These are phyloP conservation scores for Xylariaceae sp. DNA, from an alignment of 2,329 filamentous ascomycete species.

Conservation along the genomic window DNA sequence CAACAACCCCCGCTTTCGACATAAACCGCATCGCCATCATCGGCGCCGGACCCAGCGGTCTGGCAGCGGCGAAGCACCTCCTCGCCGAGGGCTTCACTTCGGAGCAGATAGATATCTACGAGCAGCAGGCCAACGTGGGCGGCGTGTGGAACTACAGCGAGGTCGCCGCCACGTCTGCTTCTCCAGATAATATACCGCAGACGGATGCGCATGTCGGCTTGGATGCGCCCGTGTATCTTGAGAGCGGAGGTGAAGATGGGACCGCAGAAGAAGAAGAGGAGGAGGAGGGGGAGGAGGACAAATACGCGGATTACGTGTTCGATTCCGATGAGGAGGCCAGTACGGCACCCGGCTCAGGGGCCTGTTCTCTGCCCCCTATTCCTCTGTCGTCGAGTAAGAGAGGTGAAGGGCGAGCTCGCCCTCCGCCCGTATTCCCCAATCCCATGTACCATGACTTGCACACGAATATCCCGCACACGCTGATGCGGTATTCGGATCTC, in stretches of 20 bases:
- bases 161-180: slow-evolving; percentile 40
- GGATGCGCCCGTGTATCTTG: slow-evolving; percentile 58
- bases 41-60: slow-evolving; percentile 74
- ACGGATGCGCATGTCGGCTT: slow-evolving; percentile 56
- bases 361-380: slow-evolving; percentile 9
- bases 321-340: slow-evolving; percentile 18
- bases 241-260: too few species aligned
- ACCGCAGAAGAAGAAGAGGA: slow-evolving; percentile 11
- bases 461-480: slow-evolving; percentile 74
- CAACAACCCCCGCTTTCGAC: slow-evolving; percentile 32
- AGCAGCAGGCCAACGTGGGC: slow-evolving; percentile 71
- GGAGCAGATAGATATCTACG: slow-evolving; percentile 67
- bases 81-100: slow-evolving; percentile 59
- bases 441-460: slow-evolving; percentile 79
- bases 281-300: slow-evolving; percentile 10
- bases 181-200: slow-evolving; percentile 63
- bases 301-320: slow-evolving; percentile 15
- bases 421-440: slow-evolving; percentile 66
- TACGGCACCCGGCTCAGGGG: slow-evolving; percentile 16
- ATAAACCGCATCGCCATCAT: slow-evolving; percentile 68
- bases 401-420: too few species aligned
- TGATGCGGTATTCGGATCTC: slow-evolving; percentile 77
- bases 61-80: slow-evolving; percentile 77
- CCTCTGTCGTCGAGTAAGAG: slow-evolving; percentile 5
- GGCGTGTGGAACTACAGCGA: slow-evolving; percentile 80